phyloP scores from a whole-genome alignment of 208 protist genomes.

The Entamoeba dispar region DNA sequence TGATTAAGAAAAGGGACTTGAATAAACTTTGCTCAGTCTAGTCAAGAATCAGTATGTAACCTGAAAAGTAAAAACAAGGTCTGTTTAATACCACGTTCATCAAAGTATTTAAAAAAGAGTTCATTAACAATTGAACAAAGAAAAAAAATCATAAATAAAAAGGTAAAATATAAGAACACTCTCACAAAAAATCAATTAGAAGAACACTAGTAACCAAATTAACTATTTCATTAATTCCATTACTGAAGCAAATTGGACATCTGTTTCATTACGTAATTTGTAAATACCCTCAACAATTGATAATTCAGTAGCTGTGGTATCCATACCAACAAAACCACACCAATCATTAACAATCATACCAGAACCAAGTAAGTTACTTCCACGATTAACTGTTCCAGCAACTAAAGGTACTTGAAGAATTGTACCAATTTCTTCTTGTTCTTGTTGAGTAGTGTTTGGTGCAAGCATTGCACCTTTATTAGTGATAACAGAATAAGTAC shows the following conservation, averaged over 20 bases:
- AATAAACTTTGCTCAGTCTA: too few species aligned
- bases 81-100: too few species aligned
- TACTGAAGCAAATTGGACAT: neutral
- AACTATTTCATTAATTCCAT: neutral
- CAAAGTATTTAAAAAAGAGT: too few species aligned
- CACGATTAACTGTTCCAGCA: constrained; percentile 94
- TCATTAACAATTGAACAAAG: too few species aligned
- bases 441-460: constrained; percentile 62
- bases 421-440: constrained; percentile 91
- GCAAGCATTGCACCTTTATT: constrained; percentile 92
- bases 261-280: neutral
- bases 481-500: constrained; percentile 77
- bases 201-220: neutral
- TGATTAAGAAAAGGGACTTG: too few species aligned
- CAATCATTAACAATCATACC: constrained; percentile 95
- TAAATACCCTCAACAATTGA: constrained; percentile 94
- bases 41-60: too few species aligned
- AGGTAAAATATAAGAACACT: too few species aligned
- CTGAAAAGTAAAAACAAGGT: too few species aligned
- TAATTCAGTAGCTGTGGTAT: constrained; percentile 92
- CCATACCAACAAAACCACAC: constrained; percentile 83
- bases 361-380: constrained; percentile 53
- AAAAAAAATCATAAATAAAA: too few species aligned
- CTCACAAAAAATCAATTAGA: too few species aligned
- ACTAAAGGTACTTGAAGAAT: constrained; percentile 76